These are phyloP conservation scores for Moesziomyces globuligerus DNA, from an alignment of 1,284 basidiomycete genomes.

Conservation along the genomic window DNA sequence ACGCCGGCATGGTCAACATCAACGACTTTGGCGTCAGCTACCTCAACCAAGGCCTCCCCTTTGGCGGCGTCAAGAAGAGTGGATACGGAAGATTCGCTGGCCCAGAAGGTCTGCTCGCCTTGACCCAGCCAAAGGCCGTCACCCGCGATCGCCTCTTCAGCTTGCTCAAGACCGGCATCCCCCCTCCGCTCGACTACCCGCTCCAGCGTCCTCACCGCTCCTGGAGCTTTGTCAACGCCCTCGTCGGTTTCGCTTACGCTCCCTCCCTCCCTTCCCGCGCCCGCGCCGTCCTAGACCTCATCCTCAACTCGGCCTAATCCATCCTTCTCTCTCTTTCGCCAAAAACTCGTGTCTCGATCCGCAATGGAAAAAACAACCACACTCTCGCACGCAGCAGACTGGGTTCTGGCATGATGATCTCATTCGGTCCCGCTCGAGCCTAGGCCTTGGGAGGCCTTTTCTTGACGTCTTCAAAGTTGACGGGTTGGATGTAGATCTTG, in stretches of 20 bases:
- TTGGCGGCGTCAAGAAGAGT: constrained; percentile 81
- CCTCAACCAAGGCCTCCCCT: constrained; percentile 88
- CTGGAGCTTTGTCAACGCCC: constrained; percentile 35
- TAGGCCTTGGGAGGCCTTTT: constrained; percentile 60
- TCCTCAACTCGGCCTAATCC: constrained; percentile 11
- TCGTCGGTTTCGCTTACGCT: constrained; percentile 35
- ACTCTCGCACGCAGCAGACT: background rate
- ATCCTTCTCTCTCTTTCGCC: no score
- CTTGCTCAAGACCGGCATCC: constrained; percentile 83
- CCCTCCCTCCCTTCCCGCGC: constrained; percentile 1
- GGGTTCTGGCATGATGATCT: background rate
- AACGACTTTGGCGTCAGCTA: constrained; percentile 91
- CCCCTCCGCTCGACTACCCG: constrained; percentile 69
- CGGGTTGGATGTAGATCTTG: constrained; percentile 60
- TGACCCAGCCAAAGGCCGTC: constrained; percentile 88
- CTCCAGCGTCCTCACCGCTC: constrained; percentile 24
- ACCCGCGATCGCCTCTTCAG: constrained; percentile 85
- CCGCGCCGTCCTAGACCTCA: constrained; percentile 15
- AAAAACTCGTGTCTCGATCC: background rate
- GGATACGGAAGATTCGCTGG: constrained; percentile 70
- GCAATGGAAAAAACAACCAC: background rate
- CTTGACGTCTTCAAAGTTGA: constrained; percentile 60
- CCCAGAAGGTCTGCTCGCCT: constrained; percentile 84
- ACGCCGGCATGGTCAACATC: constrained; percentile 95
- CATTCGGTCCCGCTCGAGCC: background rate